Percentiles rank a stretch among this genome's conserved stretches.
phyloP scores from a whole-genome alignment of 1,284 basidiomycete species.

The Meripilus lineatus region DNA sequence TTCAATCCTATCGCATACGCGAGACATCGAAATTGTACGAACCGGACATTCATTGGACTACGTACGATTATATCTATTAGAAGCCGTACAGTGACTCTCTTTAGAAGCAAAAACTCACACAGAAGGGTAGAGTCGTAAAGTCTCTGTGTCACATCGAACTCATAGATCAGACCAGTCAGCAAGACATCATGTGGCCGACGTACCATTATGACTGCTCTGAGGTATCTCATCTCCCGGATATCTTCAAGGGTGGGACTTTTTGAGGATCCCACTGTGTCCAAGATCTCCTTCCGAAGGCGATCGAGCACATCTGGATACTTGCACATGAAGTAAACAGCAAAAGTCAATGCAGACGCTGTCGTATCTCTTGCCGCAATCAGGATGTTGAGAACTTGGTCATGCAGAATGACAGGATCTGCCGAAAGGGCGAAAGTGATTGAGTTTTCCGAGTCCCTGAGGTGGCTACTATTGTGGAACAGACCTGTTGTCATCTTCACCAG shows the following conservation, averaged over 20 bases:
- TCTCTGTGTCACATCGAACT: conserved; percentile 29
- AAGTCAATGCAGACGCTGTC: conserved; percentile 33
- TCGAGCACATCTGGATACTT: conserved; percentile 30
- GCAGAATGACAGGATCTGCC: conserved; percentile 24
- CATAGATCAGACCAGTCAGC: background rate
- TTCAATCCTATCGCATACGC: no score
- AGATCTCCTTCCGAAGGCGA: conserved; percentile 34
- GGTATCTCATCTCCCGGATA: conserved; percentile 35
- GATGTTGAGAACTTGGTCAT: conserved; percentile 33
- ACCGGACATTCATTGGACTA: conserved; percentile 25
- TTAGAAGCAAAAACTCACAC: conserved; percentile 24
- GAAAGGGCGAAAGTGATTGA: background rate
- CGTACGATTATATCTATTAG: background rate
- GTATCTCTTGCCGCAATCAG: conserved; percentile 33
- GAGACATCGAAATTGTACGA: background rate
- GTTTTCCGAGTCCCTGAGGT: no score
- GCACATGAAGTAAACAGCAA: conserved; percentile 34
- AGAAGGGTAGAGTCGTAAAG: conserved; percentile 28
- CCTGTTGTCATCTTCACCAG: conserved; percentile 55
- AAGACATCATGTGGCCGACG: background rate
- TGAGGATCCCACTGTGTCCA: conserved; percentile 26
- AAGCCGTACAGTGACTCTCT: background rate
- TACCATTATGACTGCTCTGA: conserved; percentile 37
- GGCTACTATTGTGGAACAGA: no score
- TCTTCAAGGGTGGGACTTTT: conserved; percentile 32